Percentiles rank a stretch among this genome's conserved stretches.
These are phyloP conservation scores for Pleurotus tuoliensis DNA, from an alignment of 768 basidiomycete genomes.

Conservation along the genomic window DNA sequence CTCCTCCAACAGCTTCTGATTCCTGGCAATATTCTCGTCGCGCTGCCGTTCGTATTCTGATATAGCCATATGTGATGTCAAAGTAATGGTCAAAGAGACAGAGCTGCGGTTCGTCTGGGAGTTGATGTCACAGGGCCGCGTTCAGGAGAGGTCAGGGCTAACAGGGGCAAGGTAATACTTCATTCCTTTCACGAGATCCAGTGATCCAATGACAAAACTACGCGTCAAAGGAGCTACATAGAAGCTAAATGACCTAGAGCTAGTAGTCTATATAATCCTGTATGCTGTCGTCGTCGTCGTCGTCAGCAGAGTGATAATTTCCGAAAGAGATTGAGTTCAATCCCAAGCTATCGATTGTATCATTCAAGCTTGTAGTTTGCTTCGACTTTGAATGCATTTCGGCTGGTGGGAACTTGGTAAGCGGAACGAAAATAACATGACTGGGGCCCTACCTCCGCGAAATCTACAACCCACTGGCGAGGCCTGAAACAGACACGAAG, in stretches of 20 bases:
- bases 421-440: neutral
- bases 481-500: slow-evolving; percentile 23
- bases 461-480: slow-evolving; percentile 32
- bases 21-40: slow-evolving; percentile 36
- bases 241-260: too few relatives aligned
- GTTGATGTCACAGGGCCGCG: too few relatives aligned
- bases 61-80: slow-evolving; percentile 5
- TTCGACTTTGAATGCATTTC: neutral
- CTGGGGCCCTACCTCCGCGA: slow-evolving; percentile 21
- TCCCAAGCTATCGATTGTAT: neutral
- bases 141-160: too few relatives aligned
- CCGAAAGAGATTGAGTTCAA: slow-evolving; percentile 1
- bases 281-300: neutral
- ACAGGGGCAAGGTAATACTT: too few relatives aligned
- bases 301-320: neutral
- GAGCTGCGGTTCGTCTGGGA: too few relatives aligned
- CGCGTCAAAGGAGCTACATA: too few relatives aligned
- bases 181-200: too few relatives aligned
- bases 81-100: too few relatives aligned
- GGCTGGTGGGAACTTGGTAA: neutral
- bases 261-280: too few relatives aligned
- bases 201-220: too few relatives aligned
- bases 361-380: neutral
- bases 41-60: slow-evolving; percentile 32
- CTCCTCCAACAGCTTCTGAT: slow-evolving; percentile 35